Base-by-base conservation (phyloP, 495 filamentous ascomycete species). In the Cetradonia linearis region DNA sequence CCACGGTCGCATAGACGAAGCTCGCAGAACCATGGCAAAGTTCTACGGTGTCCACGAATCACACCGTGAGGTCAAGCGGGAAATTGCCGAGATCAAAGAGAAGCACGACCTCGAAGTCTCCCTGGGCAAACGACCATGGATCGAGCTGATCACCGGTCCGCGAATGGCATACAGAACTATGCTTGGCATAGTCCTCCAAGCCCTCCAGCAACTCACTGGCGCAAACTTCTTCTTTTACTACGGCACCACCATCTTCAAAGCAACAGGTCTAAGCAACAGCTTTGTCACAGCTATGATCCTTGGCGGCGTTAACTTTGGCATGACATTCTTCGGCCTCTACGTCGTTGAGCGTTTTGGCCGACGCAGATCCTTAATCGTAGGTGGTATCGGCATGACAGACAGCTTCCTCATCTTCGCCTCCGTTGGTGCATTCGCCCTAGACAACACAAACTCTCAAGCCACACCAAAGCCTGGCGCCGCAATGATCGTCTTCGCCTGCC, bases 181-280 rank as follows among this genome's bases (percentile, higher is more conserved):
- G 23, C 76, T 91, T 1, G 88, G 86, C 33, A 79, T 90, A 37
- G 72, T 77, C 34, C 75, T 93, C 8, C 87, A 91, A 71, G 81
- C 83, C 11, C 77, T 86, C 34, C 86, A 89, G 66, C 87, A 88
- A 60, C 66, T 81, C 5, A 81, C 78, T 0, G 78, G 85, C 55
- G 86, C 83, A 61, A 90, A 89, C 71, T 91, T 86, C 75, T 85
- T 88, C 72, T 89, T 91, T 75, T 89, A 89, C 73, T 91, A 87
- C 69, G 86, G 86, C 50, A 87, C 86, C 63, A 81, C 75, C 55
- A 83, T 87, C 72, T 91, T 91, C 74, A 64, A 73, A 28, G 80
- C 84, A 37, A 82, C 85, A 3, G 87, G 85, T 68, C 73, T 91
- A 40, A 74, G 70, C 60, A 82, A 89, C 72, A 79, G 77, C 63